Evolutionary conservation across 768 basidiomycete genomes (phyloP), one percentile per base, ranked within the genome.

Genomic region (Tulasnella sp.): DNA sequence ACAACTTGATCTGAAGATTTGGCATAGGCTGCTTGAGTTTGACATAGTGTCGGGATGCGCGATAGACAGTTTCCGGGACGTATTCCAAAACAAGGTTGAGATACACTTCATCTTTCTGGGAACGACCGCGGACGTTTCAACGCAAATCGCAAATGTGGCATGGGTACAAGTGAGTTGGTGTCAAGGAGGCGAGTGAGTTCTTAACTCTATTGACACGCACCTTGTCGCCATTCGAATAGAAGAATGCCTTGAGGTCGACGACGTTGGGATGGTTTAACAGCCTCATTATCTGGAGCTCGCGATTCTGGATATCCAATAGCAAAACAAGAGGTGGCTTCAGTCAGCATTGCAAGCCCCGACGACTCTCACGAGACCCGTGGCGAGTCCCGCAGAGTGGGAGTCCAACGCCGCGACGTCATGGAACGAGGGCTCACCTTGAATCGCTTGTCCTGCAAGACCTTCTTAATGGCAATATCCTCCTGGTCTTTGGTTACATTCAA

Each of bases 11-110:
- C 75, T 98, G 96, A 51, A 96, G 81, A 83, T 92, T 97, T 29
- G 96, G 96, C 96, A 99, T 99, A 59, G 90, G 88, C 69, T 99
- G 96, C 76, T 99, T 99, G 73, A 99, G 86, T 73, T 98, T 98
- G 64, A 93, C 88, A 70, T 98, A 99, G 74, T 97, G 94, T 67
- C 94, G 84, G 67, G 90, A 94, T 25, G 94, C 96, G 66, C 94
- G 90, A 74, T 98, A 98, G 57, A 99, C 96, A 14, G 96, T 99
- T 74, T 98, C 96, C 37, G 96, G 96, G 49, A 99, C 92, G 71
- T 91, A 99, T 82, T 99, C 96, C 65, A 96, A 82, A 31, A 99
- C 92, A 68, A 99, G 85, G 70, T 99, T 99, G 67, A 99, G 86
- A 74, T 96, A 99, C 52, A 99, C 91, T 77, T 99, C 96, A 71